These are phyloP conservation scores for Xerocomus nothofagi DNA, from an alignment of 1,284 basidiomycete genomes.

Conservation along the genomic window DNA sequence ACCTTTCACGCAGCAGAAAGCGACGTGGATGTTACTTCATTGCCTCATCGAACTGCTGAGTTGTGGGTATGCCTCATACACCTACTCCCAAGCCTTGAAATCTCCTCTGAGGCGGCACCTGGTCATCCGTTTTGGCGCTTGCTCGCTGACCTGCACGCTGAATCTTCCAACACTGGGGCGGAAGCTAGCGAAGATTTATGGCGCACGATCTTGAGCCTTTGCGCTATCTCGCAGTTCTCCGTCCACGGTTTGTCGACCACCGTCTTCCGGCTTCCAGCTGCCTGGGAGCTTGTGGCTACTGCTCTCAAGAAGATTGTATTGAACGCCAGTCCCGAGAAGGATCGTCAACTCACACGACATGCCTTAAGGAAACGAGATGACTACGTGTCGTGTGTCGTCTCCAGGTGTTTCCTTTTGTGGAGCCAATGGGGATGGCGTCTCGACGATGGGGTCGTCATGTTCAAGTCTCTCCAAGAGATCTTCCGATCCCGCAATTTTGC, in stretches of 20 bases:
- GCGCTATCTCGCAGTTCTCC: slow-evolving; percentile 80
- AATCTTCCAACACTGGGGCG: slow-evolving; percentile 38
- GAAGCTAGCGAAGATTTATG: slow-evolving; percentile 72
- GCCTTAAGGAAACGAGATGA: slow-evolving; percentile 65
- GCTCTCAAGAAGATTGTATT: slow-evolving; percentile 66
- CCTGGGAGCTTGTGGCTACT: slow-evolving; percentile 66
- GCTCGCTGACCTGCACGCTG: slow-evolving; percentile 41
- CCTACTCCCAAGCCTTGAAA: slow-evolving; percentile 36
- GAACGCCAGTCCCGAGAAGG: slow-evolving; percentile 50
- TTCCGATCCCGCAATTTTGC: slow-evolving; percentile 82
- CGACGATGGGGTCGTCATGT: slow-evolving; percentile 56
- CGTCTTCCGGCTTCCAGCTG: slow-evolving; percentile 50
- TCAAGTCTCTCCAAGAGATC: slow-evolving; percentile 70
- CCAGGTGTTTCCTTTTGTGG: slow-evolving; percentile 72
- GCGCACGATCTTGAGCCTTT: slow-evolving; percentile 70
- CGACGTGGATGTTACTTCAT: slow-evolving; percentile 35
- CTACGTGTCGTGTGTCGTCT: slow-evolving; percentile 74
- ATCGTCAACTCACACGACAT: slow-evolving; percentile 39
- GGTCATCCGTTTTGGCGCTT: slow-evolving; percentile 47
- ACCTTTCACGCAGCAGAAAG: slow-evolving; percentile 39
- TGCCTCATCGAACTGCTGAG: slow-evolving; percentile 50
- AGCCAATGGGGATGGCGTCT: slow-evolving; percentile 77
- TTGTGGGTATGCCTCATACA: slow-evolving; percentile 81
- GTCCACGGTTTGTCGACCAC: slow-evolving; percentile 58
- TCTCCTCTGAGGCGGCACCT: slow-evolving; percentile 17